Evolutionary conservation across 2,329 filamentous ascomycete species (phyloP).

Genomic region (Epichloe amarillans): DNA sequence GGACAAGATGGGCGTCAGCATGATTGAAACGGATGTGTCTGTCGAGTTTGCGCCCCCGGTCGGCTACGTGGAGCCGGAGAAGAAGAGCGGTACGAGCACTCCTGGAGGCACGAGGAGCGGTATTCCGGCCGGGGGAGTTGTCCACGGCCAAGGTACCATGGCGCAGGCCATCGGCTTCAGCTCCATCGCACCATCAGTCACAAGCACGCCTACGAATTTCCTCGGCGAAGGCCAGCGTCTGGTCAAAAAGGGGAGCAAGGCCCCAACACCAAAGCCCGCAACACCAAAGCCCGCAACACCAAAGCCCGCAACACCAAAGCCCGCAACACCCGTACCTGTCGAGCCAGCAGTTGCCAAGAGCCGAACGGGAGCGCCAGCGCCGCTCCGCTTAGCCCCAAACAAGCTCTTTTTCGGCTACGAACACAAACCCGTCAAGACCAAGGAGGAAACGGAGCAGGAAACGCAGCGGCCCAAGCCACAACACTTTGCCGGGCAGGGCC

Average conservation of each 20-base stretch:
- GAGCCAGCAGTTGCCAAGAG: constrained; percentile 20
- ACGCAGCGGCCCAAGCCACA: constrained; percentile 50
- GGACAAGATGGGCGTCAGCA: constrained; percentile 75
- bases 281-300: no score
- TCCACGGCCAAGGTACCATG: constrained; percentile 87
- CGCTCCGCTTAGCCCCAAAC: constrained; percentile 69
- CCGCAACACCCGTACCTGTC: constrained; percentile 52
- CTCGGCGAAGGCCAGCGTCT: constrained; percentile 67
- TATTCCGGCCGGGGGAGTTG: constrained; percentile 58
- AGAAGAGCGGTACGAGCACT: constrained; percentile 71
- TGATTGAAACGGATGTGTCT: constrained; percentile 90
- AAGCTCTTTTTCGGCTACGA: constrained; percentile 97
- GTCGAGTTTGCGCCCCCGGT: constrained; percentile 93
- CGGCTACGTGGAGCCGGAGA: constrained; percentile 82
- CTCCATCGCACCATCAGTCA: constrained; percentile 69
- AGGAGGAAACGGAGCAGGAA: constrained; percentile 55
- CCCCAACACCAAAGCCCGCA: constrained; percentile 47
- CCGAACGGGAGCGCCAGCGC: constrained; percentile 67
- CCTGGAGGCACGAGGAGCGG: constrained; percentile 55
- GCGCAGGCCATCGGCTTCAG: constrained; percentile 95
- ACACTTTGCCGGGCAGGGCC: constrained; percentile 74
- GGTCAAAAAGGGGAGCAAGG: constrained; percentile 70
- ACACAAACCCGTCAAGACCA: constrained; percentile 74
- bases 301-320: constrained; percentile 54
- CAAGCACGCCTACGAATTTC: constrained; percentile 65